Evolutionary conservation across 805 yeast species (phyloP).

Genomic region (Blastobotrys parvus): DNA sequence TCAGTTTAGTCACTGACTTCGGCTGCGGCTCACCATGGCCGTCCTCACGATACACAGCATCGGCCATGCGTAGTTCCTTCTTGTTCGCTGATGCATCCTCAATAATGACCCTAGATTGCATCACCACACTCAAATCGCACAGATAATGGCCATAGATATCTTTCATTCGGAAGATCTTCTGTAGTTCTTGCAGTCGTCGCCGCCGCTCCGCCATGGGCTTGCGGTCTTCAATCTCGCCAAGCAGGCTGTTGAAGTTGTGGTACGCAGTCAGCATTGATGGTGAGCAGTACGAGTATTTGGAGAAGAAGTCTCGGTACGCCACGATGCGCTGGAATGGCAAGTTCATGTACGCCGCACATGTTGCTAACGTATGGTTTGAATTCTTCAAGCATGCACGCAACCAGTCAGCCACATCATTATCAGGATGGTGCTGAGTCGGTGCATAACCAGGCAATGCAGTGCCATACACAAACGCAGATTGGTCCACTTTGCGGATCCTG

Average conservation of each 20-base stretch:
- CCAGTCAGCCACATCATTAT: constrained; percentile 18
- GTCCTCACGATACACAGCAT: constrained; percentile 10
- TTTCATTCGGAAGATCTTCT: constrained; percentile 9
- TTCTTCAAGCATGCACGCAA: constrained; percentile 7
- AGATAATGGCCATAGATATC: constrained; percentile 10
- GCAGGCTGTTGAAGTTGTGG: constrained; percentile 6
- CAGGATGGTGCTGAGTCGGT: constrained; percentile 7
- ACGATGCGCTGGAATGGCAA: constrained; percentile 17
- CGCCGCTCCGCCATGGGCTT: constrained; percentile 12
- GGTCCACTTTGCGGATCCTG: constrained; percentile 3
- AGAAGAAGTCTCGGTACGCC: constrained; percentile 12
- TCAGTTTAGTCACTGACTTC: constrained; percentile 3
- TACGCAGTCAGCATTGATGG: constrained; percentile 9
- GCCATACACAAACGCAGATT: constrained; percentile 3
- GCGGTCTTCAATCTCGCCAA: constrained; percentile 11
- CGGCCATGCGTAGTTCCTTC: constrained; percentile 8
- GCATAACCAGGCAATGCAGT: constrained; percentile 1
- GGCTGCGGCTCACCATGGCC: constrained; percentile 4
- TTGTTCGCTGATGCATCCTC: constrained; percentile 5
- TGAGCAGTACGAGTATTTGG: constrained; percentile 2
- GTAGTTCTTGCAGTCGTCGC: constrained; percentile 11
- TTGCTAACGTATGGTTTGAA: constrained; percentile 12
- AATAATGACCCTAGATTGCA: constrained; percentile 10
- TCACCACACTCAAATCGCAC: constrained; percentile 13
- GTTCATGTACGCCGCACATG: constrained; percentile 15